A percentile compares a stretch with the other conserved stretches of the same genome.
Evolutionary conservation across 345 rosid genomes (phyloP).

Genomic region (Ceriops tagal): DNA sequence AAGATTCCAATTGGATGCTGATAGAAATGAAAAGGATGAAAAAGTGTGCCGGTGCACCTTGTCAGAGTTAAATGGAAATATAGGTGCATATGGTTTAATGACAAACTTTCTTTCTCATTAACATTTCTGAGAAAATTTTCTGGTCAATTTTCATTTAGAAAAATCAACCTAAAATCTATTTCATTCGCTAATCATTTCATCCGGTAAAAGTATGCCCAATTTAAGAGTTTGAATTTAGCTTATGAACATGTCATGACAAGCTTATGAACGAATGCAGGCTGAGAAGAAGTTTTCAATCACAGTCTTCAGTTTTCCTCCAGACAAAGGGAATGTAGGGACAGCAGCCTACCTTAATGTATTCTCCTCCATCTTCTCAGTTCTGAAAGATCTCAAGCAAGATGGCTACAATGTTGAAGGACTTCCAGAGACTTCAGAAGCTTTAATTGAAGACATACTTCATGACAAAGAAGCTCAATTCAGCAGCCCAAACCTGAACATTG

Average conservation of each 20-base stretch:
- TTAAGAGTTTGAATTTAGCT: background rate
- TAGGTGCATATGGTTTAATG: background rate
- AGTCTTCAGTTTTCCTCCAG: slow-evolving; percentile 98
- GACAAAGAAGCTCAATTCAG: slow-evolving; percentile 98
- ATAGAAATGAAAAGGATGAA: slow-evolving; percentile 2
- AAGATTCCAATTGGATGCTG: slow-evolving; percentile 1
- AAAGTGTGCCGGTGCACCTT: too few species aligned
- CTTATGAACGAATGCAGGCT: slow-evolving; percentile 43
- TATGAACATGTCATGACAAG: slow-evolving; percentile 19
- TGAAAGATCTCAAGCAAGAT: slow-evolving; percentile 70
- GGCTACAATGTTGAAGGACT: slow-evolving; percentile 91
- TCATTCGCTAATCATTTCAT: slow-evolving; percentile 1
- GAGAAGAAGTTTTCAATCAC: slow-evolving; percentile 91
- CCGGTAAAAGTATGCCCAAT: background rate
- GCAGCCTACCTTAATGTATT: slow-evolving; percentile 96
- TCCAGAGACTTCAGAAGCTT: slow-evolving; percentile 87
- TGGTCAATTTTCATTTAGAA: background rate
- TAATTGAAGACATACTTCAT: slow-evolving; percentile 84
- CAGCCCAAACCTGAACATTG: slow-evolving; percentile 87
- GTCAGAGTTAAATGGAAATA: background rate
- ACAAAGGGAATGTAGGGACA: slow-evolving; percentile 93
- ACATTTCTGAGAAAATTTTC: background rate
- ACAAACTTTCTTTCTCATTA: too few species aligned
- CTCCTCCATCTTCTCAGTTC: slow-evolving; percentile 86
- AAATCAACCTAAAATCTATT: background rate